Evolutionary conservation across 331 rosid genomes (phyloP), one percentile per base, ranked within the genome.

Genomic region (Rhamnella rubrinervis): DNA sequence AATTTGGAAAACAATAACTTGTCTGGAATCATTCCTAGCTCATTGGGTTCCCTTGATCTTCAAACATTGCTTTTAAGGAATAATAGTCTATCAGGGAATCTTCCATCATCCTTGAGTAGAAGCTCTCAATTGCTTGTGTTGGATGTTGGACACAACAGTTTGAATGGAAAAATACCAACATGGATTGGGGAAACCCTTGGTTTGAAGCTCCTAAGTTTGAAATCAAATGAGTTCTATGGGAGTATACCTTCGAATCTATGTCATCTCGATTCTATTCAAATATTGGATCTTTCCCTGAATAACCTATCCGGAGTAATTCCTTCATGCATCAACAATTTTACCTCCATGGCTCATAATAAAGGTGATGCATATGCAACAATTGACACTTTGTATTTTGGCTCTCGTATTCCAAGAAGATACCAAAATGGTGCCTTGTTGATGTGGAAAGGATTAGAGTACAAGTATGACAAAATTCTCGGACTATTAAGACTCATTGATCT

Each of bases 291-390:
- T 38, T 68, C 82, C 0, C 6, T 13, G 4, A 85, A 85, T 59
- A 26, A 70, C 8, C 23, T 85, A 10, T 7, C 25, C 16, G 87
- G 90, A 40, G 7, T 11, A 1, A 69, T 85, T 28, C 90, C 91
- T 0, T 6, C 12, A 2, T 78, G 78, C 55, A 11, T 78, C 0
- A 62, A 31, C 16, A 78, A 82, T 37, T 47, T 80, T 6, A 69
- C 31, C 14, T 50, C 69, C 25, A 75, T 71, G 89, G 55, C 49
- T 47, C 31, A n/a, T 4, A 8, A 21, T 21, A 17, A 8, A 14
- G 25, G 15, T 4, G 15, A 50, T 15, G 37, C 2, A 11, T 23
- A 16, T 38, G 21, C 17, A 11, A 0, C 3, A 44, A 10, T 44
- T 44, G 8, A 0, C 1, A 8, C 14, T 6, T 9, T 17, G 3